Conservation (phyloP, 1,139 yeast species). For the Kurtzmaniella natalensis region DNA sequence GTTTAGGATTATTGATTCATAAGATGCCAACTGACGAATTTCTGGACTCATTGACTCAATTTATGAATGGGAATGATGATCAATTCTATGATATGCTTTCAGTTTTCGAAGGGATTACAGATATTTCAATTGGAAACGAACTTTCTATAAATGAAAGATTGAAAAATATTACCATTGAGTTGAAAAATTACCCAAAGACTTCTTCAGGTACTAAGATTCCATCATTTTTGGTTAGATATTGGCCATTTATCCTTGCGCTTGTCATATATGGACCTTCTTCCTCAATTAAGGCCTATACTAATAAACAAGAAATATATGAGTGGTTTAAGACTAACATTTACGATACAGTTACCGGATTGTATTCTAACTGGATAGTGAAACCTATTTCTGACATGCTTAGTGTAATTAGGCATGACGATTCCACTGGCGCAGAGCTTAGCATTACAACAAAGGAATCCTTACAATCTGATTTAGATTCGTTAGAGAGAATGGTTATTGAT, state of each 20-base stretch:
- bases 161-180: constrained; percentile 8
- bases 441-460: constrained; percentile 78
- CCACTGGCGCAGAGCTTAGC: constrained; percentile 52
- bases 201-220: constrained; percentile 47
- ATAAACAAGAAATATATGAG: constrained; percentile 45
- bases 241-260: constrained; percentile 52
- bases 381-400: constrained; percentile 74
- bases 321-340: constrained; percentile 59
- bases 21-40: constrained; percentile 18
- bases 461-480: constrained; percentile 69
- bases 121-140: not conserved
- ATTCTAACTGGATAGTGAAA: constrained; percentile 75
- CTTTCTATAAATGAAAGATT: constrained; percentile 12
- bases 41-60: constrained; percentile 4
- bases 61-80: constrained; percentile 1
- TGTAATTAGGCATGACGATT: constrained; percentile 77
- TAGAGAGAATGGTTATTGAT: constrained; percentile 84
- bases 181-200: constrained; percentile 10
- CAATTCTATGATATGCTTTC: constrained; percentile 1
- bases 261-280: constrained; percentile 50
- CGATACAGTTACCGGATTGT: constrained; percentile 64
- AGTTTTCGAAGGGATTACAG: constrained; percentile 1
- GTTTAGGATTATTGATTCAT: constrained; percentile 27
- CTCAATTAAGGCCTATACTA: constrained; percentile 38
- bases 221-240: constrained; percentile 48